A percentile compares a stretch with the other conserved stretches of the same genome.
These are phyloP conservation scores for Pleurotus salmoneostramineus DNA, from an alignment of 768 basidiomycete species.

Conservation along the genomic window DNA sequence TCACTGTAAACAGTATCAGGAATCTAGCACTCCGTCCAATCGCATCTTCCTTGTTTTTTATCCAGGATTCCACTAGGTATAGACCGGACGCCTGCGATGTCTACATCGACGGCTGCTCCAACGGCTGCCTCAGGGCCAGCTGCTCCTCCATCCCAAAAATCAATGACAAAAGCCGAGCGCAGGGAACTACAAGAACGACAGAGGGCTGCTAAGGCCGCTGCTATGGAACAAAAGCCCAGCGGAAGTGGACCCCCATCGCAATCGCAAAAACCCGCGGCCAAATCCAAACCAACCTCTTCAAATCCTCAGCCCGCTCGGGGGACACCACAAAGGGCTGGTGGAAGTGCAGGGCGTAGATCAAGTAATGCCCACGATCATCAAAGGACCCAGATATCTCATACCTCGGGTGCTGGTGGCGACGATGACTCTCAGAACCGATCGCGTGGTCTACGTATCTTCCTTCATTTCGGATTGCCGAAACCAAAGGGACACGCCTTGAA, in stretches of 20 bases:
- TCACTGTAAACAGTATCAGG: too few relatives aligned
- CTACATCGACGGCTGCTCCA: conserved; percentile 16
- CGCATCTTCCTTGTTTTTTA: too few relatives aligned
- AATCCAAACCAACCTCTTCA: conserved; percentile 5
- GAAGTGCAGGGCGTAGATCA: conserved; percentile 4
- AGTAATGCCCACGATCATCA: conserved; percentile 15
- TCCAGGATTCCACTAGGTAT: neutral
- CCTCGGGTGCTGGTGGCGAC: conserved; percentile 18
- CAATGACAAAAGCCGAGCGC: conserved; percentile 78
- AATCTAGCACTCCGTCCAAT: too few relatives aligned
- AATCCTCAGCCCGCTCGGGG: conserved; percentile 11
- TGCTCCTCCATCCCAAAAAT: conserved; percentile 54
- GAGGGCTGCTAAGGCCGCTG: conserved; percentile 67
- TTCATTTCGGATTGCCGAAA: conserved; percentile 81
- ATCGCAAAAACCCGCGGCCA: conserved; percentile 15
- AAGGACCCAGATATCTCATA: conserved; percentile 18
- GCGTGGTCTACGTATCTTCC: conserved; percentile 77
- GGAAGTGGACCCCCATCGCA: conserved; percentile 12
- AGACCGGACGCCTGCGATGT: neutral
- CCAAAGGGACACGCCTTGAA: conserved; percentile 50
- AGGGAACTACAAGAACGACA: conserved; percentile 78
- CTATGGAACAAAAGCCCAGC: conserved; percentile 28
- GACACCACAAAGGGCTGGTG: conserved; percentile 6
- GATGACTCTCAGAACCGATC: conserved; percentile 34
- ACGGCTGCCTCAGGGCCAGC: conserved; percentile 13